phyloP scores from a whole-genome alignment of 306 rosid species.

The Medicago ruthenica region DNA sequence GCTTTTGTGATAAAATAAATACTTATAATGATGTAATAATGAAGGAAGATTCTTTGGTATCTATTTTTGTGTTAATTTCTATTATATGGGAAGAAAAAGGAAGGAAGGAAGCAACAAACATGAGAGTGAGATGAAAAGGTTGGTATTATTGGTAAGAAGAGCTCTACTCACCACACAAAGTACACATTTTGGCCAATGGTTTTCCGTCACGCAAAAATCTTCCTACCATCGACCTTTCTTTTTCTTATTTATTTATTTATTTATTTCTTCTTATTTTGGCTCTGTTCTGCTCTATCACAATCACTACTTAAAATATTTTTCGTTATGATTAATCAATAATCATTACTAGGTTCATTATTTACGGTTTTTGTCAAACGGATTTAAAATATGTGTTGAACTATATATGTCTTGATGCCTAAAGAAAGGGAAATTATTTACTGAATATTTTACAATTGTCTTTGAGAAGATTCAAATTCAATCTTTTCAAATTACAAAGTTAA shows the following conservation, averaged over 20 bases:
- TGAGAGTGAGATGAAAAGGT: neutral
- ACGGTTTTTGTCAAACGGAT: too few species aligned
- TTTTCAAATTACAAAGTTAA: too few species aligned
- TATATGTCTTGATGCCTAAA: too few species aligned
- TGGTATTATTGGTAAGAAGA: neutral
- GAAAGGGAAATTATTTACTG: too few species aligned
- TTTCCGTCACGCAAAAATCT: constrained; percentile 18
- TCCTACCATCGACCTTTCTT: constrained; percentile 18
- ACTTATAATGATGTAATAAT: neutral
- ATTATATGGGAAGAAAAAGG: neutral
- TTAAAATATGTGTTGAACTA: too few species aligned
- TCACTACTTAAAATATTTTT: too few species aligned
- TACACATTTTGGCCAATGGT: neutral
- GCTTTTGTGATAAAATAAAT: too few species aligned
- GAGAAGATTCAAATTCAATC: too few species aligned
- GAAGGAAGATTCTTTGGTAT: constrained; percentile 32
- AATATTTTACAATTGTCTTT: too few species aligned
- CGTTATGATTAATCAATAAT: too few species aligned
- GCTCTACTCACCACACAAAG: constrained; percentile 25
- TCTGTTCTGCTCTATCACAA: too few species aligned
- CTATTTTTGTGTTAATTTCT: neutral
- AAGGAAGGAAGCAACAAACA: neutral
- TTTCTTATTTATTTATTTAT: neutral
- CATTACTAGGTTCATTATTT: too few species aligned
- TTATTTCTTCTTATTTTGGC: neutral